phyloP scores from a whole-genome alignment of 345 rosid species.

The Mallotus nudiflorus region DNA sequence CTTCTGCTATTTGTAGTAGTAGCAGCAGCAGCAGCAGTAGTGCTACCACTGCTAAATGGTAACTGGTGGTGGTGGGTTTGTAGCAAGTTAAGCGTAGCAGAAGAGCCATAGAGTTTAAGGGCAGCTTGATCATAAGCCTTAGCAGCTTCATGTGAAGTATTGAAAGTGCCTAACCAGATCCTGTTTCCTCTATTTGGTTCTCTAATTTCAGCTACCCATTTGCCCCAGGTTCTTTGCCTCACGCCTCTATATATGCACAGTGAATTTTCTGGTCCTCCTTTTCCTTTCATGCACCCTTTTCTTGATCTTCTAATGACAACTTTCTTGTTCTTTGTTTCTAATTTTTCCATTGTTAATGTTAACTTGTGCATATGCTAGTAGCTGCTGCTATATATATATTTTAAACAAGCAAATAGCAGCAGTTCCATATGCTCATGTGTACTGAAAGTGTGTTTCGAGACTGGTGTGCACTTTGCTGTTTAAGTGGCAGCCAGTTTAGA shows the following conservation, averaged over 20 bases:
- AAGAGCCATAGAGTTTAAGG: constrained; percentile 45
- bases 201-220: constrained; percentile 66
- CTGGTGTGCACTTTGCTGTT: too few species aligned
- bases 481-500: not conserved
- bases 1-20: not conserved
- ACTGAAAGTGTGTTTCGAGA: too few species aligned
- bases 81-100: constrained; percentile 52
- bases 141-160: constrained; percentile 52
- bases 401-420: too few species aligned
- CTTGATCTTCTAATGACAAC: constrained; percentile 51
- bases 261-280: constrained; percentile 70
- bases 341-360: constrained; percentile 10
- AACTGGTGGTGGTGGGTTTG: not conserved
- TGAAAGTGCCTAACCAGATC: constrained; percentile 60
- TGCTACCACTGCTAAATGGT: not conserved
- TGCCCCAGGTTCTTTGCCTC: constrained; percentile 62
- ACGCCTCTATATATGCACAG: constrained; percentile 55
- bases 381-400: too few species aligned
- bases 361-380: too few species aligned
- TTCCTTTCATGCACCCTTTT: constrained; percentile 71
- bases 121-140: constrained; percentile 59
- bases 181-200: constrained; percentile 52
- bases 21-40: not conserved
- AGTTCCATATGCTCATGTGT: too few species aligned
- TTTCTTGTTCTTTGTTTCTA: constrained; percentile 28